phyloP scores from a whole-genome alignment of 208 protist genomes.

The Acanthamoeba lenticulata region DNA sequence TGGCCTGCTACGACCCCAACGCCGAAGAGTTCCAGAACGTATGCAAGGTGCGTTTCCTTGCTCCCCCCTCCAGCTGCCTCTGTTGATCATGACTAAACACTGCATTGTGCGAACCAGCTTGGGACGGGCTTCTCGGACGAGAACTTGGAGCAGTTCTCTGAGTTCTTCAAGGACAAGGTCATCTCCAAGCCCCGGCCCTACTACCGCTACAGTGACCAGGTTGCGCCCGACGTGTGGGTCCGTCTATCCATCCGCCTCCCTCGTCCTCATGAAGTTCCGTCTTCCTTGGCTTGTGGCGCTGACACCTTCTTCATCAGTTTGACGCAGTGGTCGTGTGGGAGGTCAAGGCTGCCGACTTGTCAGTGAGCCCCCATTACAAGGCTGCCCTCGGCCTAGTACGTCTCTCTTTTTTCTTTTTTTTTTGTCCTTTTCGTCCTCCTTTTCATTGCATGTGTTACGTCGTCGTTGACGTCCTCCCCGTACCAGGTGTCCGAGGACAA shows the following conservation, averaged over 20 bases:
- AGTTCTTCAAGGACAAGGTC: constrained; percentile 70
- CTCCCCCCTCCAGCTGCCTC: not conserved
- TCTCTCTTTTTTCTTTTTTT: too few species aligned
- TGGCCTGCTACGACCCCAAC: constrained; percentile 98
- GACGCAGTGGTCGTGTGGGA: constrained; percentile 97
- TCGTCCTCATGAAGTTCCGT: not conserved
- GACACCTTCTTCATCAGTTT: constrained; percentile 90
- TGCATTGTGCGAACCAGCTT: constrained; percentile 77
- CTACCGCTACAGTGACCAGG: constrained; percentile 52
- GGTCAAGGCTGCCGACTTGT: constrained; percentile 98
- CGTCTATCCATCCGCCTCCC: not conserved
- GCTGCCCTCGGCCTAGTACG: constrained; percentile 87
- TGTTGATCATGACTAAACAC: too few species aligned
- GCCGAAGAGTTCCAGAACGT: constrained; percentile 97
- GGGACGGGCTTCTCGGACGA: constrained; percentile 77
- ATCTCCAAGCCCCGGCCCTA: constrained; percentile 60
- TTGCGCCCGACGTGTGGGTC: constrained; percentile 47
- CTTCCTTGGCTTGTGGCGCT: not conserved
- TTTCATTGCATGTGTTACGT: too few species aligned
- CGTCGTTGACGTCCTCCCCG: too few species aligned
- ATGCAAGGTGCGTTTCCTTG: constrained; percentile 90
- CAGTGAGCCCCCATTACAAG: constrained; percentile 97
- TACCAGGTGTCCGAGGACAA: constrained; percentile 83
- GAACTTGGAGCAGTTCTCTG: constrained; percentile 54
- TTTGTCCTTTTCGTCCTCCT: too few species aligned